phyloP scores from a whole-genome alignment of 352 stramenopile genomes.

The Globisporangium uncinulatum region DNA sequence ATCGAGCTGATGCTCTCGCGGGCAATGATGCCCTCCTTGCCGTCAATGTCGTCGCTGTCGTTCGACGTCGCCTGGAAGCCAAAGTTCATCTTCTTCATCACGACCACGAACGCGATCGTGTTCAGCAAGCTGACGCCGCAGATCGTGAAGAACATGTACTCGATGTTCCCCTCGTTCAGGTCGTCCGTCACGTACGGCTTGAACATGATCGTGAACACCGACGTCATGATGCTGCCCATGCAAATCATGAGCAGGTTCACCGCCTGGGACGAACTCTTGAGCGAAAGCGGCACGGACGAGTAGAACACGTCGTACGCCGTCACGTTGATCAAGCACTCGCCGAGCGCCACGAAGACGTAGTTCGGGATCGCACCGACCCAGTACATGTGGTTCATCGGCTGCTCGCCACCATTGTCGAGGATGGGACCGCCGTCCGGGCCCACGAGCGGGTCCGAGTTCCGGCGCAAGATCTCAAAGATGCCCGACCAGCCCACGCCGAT shows the following conservation, averaged over 20 bases:
- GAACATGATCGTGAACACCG: conserved; percentile 66
- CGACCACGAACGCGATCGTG: conserved; percentile 36
- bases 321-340: conserved; percentile 86
- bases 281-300: conserved; percentile 38
- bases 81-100: conserved; percentile 59
- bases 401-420: conserved; percentile 39
- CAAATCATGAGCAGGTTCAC: conserved; percentile 56
- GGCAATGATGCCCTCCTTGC: neutral
- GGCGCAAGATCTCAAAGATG: conserved; percentile 69
- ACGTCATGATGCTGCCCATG: conserved; percentile 52
- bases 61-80: conserved; percentile 9
- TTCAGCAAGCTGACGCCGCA: conserved; percentile 43
- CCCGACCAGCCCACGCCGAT: conserved; percentile 80
- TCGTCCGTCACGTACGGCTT: conserved; percentile 41
- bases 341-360: conserved; percentile 74
- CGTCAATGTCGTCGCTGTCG: conserved; percentile 14
- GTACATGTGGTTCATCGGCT: conserved; percentile 81
- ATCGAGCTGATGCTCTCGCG: neutral
- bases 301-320: conserved; percentile 85
- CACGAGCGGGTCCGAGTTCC: conserved; percentile 36
- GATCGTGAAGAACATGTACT: conserved; percentile 71
- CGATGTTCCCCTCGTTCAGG: conserved; percentile 55
- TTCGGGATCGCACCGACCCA: conserved; percentile 78
- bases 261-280: conserved; percentile 54
- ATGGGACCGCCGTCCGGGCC: conserved; percentile 29